Evolutionary conservation across 345 rosid genomes (phyloP).

Genomic region (Tarenaya hassleriana): DNA sequence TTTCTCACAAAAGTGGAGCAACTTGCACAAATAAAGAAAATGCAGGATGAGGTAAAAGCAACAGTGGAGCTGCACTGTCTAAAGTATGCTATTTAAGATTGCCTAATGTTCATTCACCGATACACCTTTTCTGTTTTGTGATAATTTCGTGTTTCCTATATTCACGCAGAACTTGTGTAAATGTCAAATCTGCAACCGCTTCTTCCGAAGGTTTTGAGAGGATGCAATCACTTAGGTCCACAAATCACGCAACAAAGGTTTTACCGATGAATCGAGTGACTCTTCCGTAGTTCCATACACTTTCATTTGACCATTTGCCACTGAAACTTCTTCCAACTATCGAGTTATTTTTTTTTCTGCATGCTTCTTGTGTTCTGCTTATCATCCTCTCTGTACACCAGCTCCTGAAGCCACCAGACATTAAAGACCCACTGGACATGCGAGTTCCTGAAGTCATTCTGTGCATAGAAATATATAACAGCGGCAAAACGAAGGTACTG

Average conservation of each 20-base stretch:
- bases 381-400: conserved; percentile 14
- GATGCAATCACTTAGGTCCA: conserved; percentile 49
- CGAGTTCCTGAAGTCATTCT: conserved; percentile 58
- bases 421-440: conserved; percentile 32
- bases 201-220: conserved; percentile 36
- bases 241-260: conserved; percentile 46
- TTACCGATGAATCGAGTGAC: conserved; percentile 18
- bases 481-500: conserved; percentile 46
- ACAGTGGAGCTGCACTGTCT: conserved; percentile 57
- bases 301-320: neutral
- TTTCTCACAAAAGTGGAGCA: conserved; percentile 51
- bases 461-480: conserved; percentile 64
- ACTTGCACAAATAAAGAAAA: conserved; percentile 57
- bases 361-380: conserved; percentile 15
- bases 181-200: conserved; percentile 23
- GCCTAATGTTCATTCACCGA: conserved; percentile 10
- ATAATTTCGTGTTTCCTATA: conserved; percentile 18
- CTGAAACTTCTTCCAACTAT: neutral
- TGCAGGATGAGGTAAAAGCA: conserved; percentile 76
- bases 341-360: no score
- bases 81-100: conserved; percentile 39
- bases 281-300: neutral
- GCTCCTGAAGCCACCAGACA: conserved; percentile 39
- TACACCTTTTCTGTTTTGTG: conserved; percentile 15
- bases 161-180: conserved; percentile 34